These are phyloP conservation scores for Panicum miliaceum DNA, from an alignment of 176 grass and related monocot species.

Conservation along the genomic window DNA sequence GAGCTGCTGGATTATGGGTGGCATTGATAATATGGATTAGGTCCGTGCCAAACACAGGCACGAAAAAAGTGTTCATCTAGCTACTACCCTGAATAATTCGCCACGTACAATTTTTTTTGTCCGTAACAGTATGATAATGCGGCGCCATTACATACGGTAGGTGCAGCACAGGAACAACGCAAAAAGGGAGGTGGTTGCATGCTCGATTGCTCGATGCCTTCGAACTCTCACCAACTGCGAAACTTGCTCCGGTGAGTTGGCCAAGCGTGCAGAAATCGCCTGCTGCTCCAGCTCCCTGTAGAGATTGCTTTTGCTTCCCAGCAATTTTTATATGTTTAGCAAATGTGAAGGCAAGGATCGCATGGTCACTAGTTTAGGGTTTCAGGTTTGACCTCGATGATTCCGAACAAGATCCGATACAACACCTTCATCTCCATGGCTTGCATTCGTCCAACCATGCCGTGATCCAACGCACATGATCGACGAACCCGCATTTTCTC, in stretches of 20 bases:
- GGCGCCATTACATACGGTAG: conserved; percentile 7
- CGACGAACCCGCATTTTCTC: not conserved
- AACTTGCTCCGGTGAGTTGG: conserved; percentile 14
- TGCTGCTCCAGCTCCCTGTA: not conserved
- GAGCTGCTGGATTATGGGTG: not conserved
- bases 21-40: not conserved
- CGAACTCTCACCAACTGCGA: not conserved
- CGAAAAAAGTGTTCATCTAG: conserved; percentile 41
- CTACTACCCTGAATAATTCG: not conserved
- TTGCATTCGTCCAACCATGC: not conserved
- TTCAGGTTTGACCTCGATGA: not conserved
- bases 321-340: not conserved
- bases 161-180: conserved; percentile 3
- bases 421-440: not conserved
- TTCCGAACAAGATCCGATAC: not conserved
- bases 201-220: not conserved
- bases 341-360: conserved; percentile 20
- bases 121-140: conserved; percentile 22
- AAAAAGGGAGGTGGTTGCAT: conserved; percentile 11
- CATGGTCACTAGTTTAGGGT: conserved; percentile 17
- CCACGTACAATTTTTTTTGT: not conserved
- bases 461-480: conserved; percentile 23
- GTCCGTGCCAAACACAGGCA: not conserved
- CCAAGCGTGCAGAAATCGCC: conserved; percentile 10
- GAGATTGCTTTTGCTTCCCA: not conserved